phyloP scores from a whole-genome alignment of 1,284 basidiomycete genomes.

The Hypsizygus ulmarius region DNA sequence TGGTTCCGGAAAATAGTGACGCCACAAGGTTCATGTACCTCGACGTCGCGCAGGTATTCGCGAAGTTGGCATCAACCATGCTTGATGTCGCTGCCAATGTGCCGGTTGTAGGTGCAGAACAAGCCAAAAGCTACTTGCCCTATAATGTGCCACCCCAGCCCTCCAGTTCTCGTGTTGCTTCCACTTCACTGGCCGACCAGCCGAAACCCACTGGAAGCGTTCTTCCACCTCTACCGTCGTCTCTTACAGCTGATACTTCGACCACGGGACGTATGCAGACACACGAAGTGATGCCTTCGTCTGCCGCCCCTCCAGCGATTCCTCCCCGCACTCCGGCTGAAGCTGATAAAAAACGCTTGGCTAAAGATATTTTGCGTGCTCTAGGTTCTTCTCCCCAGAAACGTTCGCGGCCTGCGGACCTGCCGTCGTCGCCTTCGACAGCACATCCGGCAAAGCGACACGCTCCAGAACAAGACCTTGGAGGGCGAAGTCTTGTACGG shows the following conservation, averaged over 20 bases:
- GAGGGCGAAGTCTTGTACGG: background rate
- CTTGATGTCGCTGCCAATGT: background rate
- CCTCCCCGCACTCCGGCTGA: slow-evolving; percentile 27
- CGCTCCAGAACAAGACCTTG: slow-evolving; percentile 14
- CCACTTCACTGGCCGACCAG: background rate
- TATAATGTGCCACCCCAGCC: slow-evolving; percentile 11
- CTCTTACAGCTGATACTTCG: background rate
- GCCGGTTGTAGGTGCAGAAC: background rate
- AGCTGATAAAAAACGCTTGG: slow-evolving; percentile 36
- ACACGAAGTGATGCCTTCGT: background rate
- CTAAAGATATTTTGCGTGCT: slow-evolving; percentile 37
- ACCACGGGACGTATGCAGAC: too few relatives aligned
- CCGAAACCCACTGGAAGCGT: background rate
- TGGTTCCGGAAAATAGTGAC: slow-evolving; percentile 2
- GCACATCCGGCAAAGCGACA: slow-evolving; percentile 28
- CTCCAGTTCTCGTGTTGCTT: background rate
- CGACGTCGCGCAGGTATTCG: too few relatives aligned
- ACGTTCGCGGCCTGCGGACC: slow-evolving; percentile 9
- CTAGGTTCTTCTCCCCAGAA: slow-evolving; percentile 19
- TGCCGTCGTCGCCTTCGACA: background rate
- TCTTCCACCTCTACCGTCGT: background rate
- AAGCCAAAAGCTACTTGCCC: slow-evolving; percentile 4
- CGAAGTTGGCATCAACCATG: background rate
- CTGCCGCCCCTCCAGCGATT: background rate
- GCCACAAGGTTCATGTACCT: background rate